Evolutionary conservation across 805 yeast genomes (phyloP), one percentile per base, ranked within the genome.

Genomic region (Zygoascus biomembranicola): DNA sequence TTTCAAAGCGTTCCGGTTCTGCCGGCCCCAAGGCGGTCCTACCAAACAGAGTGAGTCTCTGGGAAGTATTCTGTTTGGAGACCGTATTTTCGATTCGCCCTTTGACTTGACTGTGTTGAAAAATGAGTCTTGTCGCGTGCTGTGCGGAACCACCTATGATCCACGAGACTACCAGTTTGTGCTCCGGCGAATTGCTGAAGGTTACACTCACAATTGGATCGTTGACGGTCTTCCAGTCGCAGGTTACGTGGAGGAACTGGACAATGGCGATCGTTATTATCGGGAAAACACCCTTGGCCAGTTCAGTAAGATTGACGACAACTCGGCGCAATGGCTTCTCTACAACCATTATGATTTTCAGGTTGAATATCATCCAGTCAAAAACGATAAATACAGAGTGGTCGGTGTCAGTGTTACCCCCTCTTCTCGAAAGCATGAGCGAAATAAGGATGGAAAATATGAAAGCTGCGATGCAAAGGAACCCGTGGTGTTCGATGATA

Each of bases 161-260:
- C 76, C 78, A 32, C 68, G 79, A 1, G 96, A 89, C 65, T 77
- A 87, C 2, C 75, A 76, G 5, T 90, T 92, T 65, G 86, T 90
- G 49, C 84, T 84, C 65, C 77, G 86, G 62, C 79, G 86, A 63
- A 86, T 94, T 60, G 77, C 82, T 59, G 88, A 90, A 48, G 90
- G 90, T 2, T 94, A 87, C 68, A 80, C 77, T 64, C 87, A 88
- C 69, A 92, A 92, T 67, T 92, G 98, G 98, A 75, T 90, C 51
- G 73, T 94, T 54, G 99, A 94, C 67, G 97, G 97, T 1, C 79
- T 94, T 61, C 99, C 99, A 10, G 95, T 90, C 6, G 96, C 96
- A 3, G 81, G 69, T n/a, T 53, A 51, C 49, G 37, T 52, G 11
- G 20, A 42, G 19, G 92, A 87, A 62, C 66, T 67, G 52, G 77